Base-by-base conservation (phyloP, 352 stramenopile species). In the Phytophthora europaea region DNA sequence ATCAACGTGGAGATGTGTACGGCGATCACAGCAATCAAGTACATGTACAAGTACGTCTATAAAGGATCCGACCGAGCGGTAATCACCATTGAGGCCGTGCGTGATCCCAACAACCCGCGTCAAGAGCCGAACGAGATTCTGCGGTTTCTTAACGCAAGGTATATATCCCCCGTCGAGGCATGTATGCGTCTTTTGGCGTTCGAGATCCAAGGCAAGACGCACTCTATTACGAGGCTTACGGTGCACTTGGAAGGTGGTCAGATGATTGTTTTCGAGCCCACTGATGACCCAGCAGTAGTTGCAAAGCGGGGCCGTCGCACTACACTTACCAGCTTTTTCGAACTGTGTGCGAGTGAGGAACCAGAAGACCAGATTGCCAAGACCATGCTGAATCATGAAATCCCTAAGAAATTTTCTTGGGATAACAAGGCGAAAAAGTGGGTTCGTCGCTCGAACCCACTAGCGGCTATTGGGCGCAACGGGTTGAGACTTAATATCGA, bases 301-400 rank as follows among this genome's bases (percentile, higher is more conserved):
- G 9, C 40, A 12, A 3, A 33, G 5, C 33, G 33, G 6, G 34
- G 7, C 9, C 12, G 2, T 0, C 20, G 58, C 16, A 59, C 33
- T 16, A 67, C 43, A 33, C 13, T 59, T 13, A 67, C 48, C 3
- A 20, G 31, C 7, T 54, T 60, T 36, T 67, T 78, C 55, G 26
- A 62, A 3, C 23, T 80, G 4, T 70, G 51, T 28, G 60, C 9
- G 9, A 68, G 33, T 20, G 59, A 62, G 10, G 22, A 70, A 0
- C 64, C 57, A 22, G 47, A 67, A 2, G 51, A 53, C 33, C 61
- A 60, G 26, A 53, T 60, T 28, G 61, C 61, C 10, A 52, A 60
- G 23, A 45, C 18, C 1, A 57, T 78, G 48, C 22, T 73, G 9
- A 76, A 75, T 34, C 28, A 71, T 40, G 63, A 78, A 5, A 75